Evolutionary conservation across 75 land plant species (phyloP), one percentile per base, ranked within the genome.

Genomic region (Cryptomeria japonica): DNA sequence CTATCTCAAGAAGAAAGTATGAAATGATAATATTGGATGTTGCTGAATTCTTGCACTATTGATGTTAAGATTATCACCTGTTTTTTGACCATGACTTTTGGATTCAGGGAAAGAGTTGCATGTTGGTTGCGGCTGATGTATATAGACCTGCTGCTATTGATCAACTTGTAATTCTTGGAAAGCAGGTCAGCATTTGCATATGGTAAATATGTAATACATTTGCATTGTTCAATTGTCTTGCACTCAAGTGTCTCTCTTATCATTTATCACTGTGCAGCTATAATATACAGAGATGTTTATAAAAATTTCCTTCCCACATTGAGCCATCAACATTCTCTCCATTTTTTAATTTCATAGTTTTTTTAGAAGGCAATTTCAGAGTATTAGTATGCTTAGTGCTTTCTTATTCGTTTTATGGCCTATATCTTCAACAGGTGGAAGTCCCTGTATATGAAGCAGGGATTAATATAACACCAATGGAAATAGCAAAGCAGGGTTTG

Each of bases 131-230:
- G 41, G 96, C 94, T 78, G 99, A 98, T 90, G 94, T 98, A 31
- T 98, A 97, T 88, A 94, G 99, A 85, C 99, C 99, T 89, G 99
- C 99, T 86, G 99, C 99, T 87, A 95, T 98, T 88, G 99, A 98
- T 75, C 99, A 98, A 90, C 94, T 98, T 73, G 90, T 87, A 79
- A 98, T 98, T 86, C 91, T 98, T 83, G 99, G 99, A 55, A 91
- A 97, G 83, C 96, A 98, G 97, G 99, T 98, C 77, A 85, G 84
- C 28, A 16, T 53, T 28, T 83, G 87, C 46, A 85, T 87, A 80
- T n/a, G 84, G 10, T 82, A 39, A n/a, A 82, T n/a, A 44, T 46
- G 13, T 42, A 82, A 28, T 14, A 25, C 16, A 76, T 70, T 70
- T 37, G 25, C 14, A 11, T 32, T 32, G 7, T 75, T 3, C 15